Evolutionary conservation across 164 flowering plant genomes (phyloP).

Genomic region (Piper longum): DNA sequence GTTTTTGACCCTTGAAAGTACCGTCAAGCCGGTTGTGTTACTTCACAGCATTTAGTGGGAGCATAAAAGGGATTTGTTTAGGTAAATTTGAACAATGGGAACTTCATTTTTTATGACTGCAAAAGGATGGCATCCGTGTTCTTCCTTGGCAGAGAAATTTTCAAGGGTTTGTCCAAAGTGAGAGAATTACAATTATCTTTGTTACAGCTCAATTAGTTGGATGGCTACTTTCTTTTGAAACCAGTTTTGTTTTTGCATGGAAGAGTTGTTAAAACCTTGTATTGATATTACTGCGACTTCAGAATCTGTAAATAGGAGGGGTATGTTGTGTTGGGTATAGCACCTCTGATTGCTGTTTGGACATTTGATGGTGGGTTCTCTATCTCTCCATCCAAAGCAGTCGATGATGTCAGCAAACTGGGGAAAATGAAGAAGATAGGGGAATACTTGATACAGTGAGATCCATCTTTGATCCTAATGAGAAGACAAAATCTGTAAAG

Average conservation of each 20-base stretch:
- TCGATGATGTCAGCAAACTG: slow-evolving; percentile 15
- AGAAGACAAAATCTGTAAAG: slow-evolving; percentile 81
- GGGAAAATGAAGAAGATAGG: background rate
- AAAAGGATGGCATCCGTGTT: background rate
- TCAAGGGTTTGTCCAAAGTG: background rate
- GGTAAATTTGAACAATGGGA: background rate
- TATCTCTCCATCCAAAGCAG: slow-evolving; percentile 28
- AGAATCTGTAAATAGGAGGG: slow-evolving; percentile 19
- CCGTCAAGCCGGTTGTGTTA: background rate
- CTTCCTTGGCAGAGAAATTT: background rate
- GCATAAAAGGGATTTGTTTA: background rate
- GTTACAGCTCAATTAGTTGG: background rate
- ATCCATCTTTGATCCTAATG: slow-evolving; percentile 77
- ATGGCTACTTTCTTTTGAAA: background rate
- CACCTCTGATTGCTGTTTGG: slow-evolving; percentile 24
- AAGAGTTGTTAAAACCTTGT: slow-evolving; percentile 23
- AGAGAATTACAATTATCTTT: background rate
- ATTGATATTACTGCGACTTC: slow-evolving; percentile 12
- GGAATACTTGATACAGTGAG: slow-evolving; percentile 43
- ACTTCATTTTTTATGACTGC: background rate
- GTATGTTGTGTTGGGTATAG: slow-evolving; percentile 11
- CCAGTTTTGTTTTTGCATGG: slow-evolving; percentile 8
- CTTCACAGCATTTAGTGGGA: background rate
- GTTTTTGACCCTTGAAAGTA: background rate
- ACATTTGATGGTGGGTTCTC: slow-evolving; percentile 16